Evolutionary conservation across 1,284 basidiomycete genomes (phyloP).

Genomic region (Vanrija sp.): DNA sequence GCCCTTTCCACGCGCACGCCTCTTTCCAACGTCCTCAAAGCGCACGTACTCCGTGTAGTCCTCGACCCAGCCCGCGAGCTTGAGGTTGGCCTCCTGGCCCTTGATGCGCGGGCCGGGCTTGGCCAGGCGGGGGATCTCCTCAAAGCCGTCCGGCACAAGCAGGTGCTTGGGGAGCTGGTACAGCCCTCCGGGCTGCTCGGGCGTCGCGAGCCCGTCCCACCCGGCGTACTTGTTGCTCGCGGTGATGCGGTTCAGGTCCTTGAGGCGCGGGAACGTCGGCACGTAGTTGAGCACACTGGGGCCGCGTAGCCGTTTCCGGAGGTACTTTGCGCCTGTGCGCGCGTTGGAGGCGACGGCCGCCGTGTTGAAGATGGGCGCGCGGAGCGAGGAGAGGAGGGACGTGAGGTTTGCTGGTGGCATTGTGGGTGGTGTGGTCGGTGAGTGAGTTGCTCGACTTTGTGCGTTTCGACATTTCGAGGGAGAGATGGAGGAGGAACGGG

Average conservation of each 20-base stretch:
- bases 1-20: slow-evolving; percentile 33
- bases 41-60: slow-evolving; percentile 30
- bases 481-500: no score
- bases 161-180: slow-evolving; percentile 13
- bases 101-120: slow-evolving; percentile 17
- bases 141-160: slow-evolving; percentile 21
- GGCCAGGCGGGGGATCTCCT: slow-evolving; percentile 26
- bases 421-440: background rate
- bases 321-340: slow-evolving; percentile 80
- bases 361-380: slow-evolving; percentile 67
- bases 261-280: slow-evolving; percentile 20
- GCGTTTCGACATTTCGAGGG: slow-evolving; percentile 1
- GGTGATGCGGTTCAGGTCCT: slow-evolving; percentile 15
- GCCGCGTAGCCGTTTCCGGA: slow-evolving; percentile 67
- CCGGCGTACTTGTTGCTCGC: slow-evolving; percentile 28
- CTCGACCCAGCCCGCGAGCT: slow-evolving; percentile 32
- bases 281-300: slow-evolving; percentile 73
- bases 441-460: background rate
- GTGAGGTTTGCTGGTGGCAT: slow-evolving; percentile 20
- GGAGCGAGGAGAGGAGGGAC: slow-evolving; percentile 33
- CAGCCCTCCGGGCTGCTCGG: background rate
- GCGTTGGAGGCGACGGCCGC: slow-evolving; percentile 71
- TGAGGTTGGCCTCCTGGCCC: background rate
- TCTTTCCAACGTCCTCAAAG: slow-evolving; percentile 27
- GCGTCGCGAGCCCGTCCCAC: slow-evolving; percentile 20